These are phyloP conservation scores for Rhodomyrtus psidioides DNA, from an alignment of 441 rosid genomes.

Conservation along the genomic window DNA sequence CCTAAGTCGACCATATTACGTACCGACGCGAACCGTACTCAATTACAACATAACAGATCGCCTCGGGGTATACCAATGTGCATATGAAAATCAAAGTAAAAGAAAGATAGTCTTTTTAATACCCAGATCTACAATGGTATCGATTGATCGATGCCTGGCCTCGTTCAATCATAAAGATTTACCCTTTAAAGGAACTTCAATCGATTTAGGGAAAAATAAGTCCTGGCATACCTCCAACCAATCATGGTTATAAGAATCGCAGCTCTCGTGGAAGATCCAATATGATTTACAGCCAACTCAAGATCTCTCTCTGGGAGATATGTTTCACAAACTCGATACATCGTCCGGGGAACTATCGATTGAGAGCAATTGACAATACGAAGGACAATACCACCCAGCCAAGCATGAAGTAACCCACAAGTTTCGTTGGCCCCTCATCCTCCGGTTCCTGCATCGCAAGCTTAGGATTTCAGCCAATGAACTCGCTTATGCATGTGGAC, in stretches of 20 bases:
- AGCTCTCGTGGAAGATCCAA: no score
- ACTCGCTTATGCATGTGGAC: background rate
- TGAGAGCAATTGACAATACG: slow-evolving; percentile 43
- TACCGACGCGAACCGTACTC: fast-evolving
- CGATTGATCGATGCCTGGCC: background rate
- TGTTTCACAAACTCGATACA: background rate
- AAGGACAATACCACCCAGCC: slow-evolving; percentile 58
- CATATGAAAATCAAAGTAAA: background rate
- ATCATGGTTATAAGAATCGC: no score
- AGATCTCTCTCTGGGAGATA: background rate
- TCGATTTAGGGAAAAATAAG: no score
- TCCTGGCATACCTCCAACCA: no score
- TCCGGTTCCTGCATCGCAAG: slow-evolving; percentile 51
- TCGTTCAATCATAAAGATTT: background rate
- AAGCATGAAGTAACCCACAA: slow-evolving; percentile 62
- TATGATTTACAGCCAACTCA: background rate
- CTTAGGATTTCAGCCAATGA: background rate
- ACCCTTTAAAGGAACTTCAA: background rate
- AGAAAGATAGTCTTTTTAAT: fast-evolving
- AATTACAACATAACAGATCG: background rate
- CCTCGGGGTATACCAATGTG: fast-evolving
- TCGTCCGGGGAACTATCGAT: slow-evolving; percentile 10
- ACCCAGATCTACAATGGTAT: background rate
- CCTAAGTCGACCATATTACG: background rate
- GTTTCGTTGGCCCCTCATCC: slow-evolving; percentile 60